These are phyloP conservation scores for Phaseolus coccineus DNA, from an alignment of 331 rosid species.

Conservation along the genomic window DNA sequence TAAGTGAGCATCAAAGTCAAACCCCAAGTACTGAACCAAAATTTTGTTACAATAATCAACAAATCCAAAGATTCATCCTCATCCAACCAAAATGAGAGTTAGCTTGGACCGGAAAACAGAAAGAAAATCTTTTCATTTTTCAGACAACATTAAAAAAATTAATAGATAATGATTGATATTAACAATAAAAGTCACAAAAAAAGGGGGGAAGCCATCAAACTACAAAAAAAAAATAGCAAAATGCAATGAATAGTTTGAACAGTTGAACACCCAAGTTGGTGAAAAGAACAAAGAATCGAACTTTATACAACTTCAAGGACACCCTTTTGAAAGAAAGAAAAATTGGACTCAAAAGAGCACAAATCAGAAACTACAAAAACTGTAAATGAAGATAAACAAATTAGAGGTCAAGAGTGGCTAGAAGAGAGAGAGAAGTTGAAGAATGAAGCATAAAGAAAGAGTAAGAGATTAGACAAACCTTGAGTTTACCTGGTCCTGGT, in stretches of 20 bases:
- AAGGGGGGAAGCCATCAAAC: not conserved
- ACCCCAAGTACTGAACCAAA: slow-evolving; percentile 36
- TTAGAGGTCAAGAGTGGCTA: slow-evolving; percentile 39
- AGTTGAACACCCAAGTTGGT: slow-evolving; percentile 12
- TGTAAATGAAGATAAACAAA: slow-evolving; percentile 38
- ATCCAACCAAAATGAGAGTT: slow-evolving; percentile 18
- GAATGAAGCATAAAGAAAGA: slow-evolving; percentile 25
- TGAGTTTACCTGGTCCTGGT: slow-evolving; percentile 43
- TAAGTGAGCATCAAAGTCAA: slow-evolving; percentile 61
- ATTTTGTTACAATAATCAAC: not conserved
- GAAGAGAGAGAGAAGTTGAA: slow-evolving; percentile 27
- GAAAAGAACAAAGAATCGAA: slow-evolving; percentile 28
- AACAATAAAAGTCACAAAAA: not conserved
- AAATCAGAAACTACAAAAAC: slow-evolving; percentile 16
- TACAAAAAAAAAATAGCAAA: not conserved
- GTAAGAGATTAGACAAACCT: slow-evolving; percentile 40
- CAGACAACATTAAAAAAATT: not conserved
- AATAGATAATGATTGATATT: slow-evolving; percentile 1
- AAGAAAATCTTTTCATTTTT: not conserved
- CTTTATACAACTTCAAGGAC: slow-evolving; percentile 33
- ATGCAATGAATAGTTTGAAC: not conserved
- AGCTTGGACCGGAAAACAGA: slow-evolving; percentile 2
- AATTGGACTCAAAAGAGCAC: slow-evolving; percentile 14
- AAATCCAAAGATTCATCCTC: slow-evolving; percentile 44
- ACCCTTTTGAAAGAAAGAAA: slow-evolving; percentile 11